Base-by-base conservation (phyloP, 257 asterid genomes). In the Nicotiana noctiflora region DNA sequence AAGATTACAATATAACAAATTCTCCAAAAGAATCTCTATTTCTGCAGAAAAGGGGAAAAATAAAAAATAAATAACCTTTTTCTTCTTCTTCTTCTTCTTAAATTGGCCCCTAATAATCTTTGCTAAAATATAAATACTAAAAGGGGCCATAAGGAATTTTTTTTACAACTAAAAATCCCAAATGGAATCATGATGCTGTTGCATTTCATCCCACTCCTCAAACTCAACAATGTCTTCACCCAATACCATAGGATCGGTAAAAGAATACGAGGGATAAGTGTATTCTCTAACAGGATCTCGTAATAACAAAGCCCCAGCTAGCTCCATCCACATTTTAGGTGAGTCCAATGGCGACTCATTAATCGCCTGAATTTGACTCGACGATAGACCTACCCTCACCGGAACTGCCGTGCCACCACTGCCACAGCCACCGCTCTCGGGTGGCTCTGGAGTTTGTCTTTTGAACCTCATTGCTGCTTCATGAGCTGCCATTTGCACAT, bases 331-430 rank as follows among this genome's bases (percentile, higher is more conserved):
- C 89, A 89, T 88, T 77, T 88, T 84, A 29, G 97, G 91, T 19
- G 97, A 90, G 82, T 90, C 94, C 56, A 91, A 82, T 9, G 96
- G 94, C 2, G 88, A 84, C 57, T 91, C 96, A 25, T 91, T 89
- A 49, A 91, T 86, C 44, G 94, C 94, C 66, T 90, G 92, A 84
- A 91, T 91, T 75, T 91, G 88, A 23, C 83, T 87, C 0, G 86
- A 88, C 0, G 96, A 90, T 4, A 91, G 25, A 79, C 88, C 90
- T 57, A 91, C 91, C 60, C 88, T 81, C 3, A 64, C 86, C 1
- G 90, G 90, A 7, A 60, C 34, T 9, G 40, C 13, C 19, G 78
- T 29, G 31, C 76, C 9, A 27, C 52, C 1, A 29, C n/a, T 44
- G 37, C 81, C 21, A 10, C 82, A 11, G 27, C 82, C 21, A 57